Evolutionary conservation across 1,284 basidiomycete genomes (phyloP), one percentile per base, ranked within the genome.

Genomic region (Sporisorium scitamineum): DNA sequence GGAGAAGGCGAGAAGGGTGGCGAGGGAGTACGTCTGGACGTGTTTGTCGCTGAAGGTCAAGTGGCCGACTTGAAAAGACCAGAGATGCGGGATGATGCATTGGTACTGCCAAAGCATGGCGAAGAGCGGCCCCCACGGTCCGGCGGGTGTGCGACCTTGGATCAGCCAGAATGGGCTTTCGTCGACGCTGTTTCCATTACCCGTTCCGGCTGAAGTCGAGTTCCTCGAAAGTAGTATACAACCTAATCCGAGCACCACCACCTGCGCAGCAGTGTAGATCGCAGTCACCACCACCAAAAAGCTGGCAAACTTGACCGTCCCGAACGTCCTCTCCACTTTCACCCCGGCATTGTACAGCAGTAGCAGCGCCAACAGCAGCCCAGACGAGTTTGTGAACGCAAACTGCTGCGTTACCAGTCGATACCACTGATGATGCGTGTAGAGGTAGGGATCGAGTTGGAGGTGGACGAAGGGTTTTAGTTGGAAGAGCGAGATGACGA

Each of bases 281-380:
- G 44, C 14, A 4, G 65, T 71, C 3, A 37, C 51, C 0, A 71
- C 29, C 41, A 56, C 37, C 34, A 78, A 41, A 26, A 78, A 75
- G 34, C 54, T 34, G n/a, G 93, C 92, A 86, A 90, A 97, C 85
- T 97, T 97, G 63, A 91, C 86, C 57, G 91, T 91, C 2, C 95
- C 95, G 82, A 95, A 96, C 42, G 91, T 90, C 60, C 95, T 89
- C 83, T 97, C 95, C 47, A 96, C 89, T 26, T 89, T 89, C 2
- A 93, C 86, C 1, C 90, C 90, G 24, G 90, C 88, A 81, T 91
- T 90, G 86, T 92, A 95, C 2, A 97, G 86, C 16, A 95, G 77
- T 26, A 95, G 81, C 73, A 92, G 90, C 1, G 90, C 90, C 51
- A 96, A 84, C 55, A 97, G 89, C 32, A 97, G 88, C 83, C 96